Conservation (phyloP, 768 basidiomycete species). For the Macrolepiota albuminosa region DNA sequence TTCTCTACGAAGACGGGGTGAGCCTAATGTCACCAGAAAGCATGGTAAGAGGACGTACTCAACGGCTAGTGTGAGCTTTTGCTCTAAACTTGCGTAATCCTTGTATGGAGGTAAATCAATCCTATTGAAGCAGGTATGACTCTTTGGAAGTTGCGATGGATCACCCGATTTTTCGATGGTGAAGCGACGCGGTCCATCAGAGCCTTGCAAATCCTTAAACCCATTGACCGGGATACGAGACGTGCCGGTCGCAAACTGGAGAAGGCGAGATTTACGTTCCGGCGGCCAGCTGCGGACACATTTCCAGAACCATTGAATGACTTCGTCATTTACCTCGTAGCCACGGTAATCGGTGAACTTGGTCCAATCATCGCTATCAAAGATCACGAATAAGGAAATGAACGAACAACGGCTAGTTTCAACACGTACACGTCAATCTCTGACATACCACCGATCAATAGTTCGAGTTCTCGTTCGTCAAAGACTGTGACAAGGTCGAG, state of each 20-base stretch:
- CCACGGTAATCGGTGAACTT: constrained; percentile 99
- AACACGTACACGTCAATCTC: constrained; percentile 94
- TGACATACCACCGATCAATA: constrained; percentile 98
- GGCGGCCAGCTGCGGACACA: constrained; percentile 97
- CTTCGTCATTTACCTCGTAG: constrained; percentile 91
- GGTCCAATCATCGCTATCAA: constrained; percentile 86
- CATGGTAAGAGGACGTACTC: constrained; percentile 56
- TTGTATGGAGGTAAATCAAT: constrained; percentile 98
- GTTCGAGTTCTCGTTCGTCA: constrained; percentile 95
- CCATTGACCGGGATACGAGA: constrained; percentile 98
- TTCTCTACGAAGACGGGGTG: constrained; percentile 48
- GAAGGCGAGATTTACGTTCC: constrained; percentile 92
- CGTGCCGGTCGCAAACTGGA: constrained; percentile 97
- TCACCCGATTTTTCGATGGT: constrained; percentile 99
- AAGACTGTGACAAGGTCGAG: constrained; percentile 98
- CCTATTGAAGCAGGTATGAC: constrained; percentile 93
- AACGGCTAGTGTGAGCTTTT: constrained; percentile 91
- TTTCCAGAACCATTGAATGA: constrained; percentile 99
- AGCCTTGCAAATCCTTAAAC: constrained; percentile 97
- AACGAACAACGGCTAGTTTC: neutral
- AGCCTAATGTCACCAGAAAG: constrained; percentile 8
- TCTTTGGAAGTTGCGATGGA: constrained; percentile 94
- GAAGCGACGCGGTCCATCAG: constrained; percentile 94
- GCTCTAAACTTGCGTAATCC: constrained; percentile 89
- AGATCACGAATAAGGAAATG: neutral